Percentiles rank a stretch among this genome's conserved stretches.
phyloP scores from a whole-genome alignment of 176 grass and related monocot genomes.

The Cenchrus purpureus region DNA sequence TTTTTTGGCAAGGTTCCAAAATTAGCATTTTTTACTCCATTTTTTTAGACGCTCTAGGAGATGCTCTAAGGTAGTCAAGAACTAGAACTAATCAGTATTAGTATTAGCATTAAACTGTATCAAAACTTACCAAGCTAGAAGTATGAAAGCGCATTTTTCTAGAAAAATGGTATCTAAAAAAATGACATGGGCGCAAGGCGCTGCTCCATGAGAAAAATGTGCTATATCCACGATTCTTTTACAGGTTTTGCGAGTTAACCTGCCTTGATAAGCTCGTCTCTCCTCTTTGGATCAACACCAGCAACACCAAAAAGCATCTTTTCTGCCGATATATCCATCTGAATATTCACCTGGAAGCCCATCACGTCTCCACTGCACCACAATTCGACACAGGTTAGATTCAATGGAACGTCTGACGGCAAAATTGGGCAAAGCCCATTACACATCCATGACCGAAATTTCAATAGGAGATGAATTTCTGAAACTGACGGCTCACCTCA shows the following conservation, averaged over 20 bases:
- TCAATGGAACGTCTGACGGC: background rate
- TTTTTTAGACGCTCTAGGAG: too few species aligned
- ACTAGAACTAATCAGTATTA: constrained; percentile 12
- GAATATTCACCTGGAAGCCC: constrained; percentile 92
- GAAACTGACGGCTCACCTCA: constrained; percentile 51
- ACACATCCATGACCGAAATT: background rate
- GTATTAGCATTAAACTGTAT: background rate
- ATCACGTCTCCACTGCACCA: constrained; percentile 88
- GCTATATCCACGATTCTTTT: background rate
- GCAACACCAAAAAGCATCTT: constrained; percentile 91
- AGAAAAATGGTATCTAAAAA: background rate
- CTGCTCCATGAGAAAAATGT: constrained; percentile 4
- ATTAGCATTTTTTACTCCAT: too few species aligned
- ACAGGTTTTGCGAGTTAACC: constrained; percentile 14
- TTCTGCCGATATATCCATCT: constrained; percentile 89
- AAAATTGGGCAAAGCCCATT: constrained; percentile 18
- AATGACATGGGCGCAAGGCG: background rate
- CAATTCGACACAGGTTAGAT: constrained; percentile 26
- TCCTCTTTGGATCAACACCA: constrained; percentile 78
- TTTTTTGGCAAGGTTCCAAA: too few species aligned
- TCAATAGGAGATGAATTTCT: background rate
- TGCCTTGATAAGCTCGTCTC: constrained; percentile 95
- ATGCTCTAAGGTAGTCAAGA: background rate
- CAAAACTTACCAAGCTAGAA: background rate
- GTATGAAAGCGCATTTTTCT: background rate